A percentile compares a stretch with the other conserved stretches of the same genome.
phyloP scores from a whole-genome alignment of 2,329 filamentous ascomycete species.

The Sphaerulina vaccinii region DNA sequence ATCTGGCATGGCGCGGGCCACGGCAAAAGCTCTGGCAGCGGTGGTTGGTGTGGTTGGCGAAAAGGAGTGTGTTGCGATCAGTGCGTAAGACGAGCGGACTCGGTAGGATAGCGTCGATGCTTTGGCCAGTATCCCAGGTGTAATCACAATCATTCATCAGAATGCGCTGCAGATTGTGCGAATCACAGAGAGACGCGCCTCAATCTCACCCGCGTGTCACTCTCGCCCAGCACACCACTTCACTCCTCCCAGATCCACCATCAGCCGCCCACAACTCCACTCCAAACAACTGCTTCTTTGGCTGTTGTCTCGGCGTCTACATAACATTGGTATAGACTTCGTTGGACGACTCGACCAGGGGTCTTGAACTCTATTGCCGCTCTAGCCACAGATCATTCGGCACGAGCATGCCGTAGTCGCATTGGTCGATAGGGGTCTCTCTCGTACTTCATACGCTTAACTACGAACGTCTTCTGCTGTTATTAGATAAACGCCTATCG shows the following conservation, averaged over 20 bases:
- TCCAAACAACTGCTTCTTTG: too few species aligned
- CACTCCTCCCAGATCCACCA: neutral
- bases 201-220: neutral
- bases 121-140: too few species aligned
- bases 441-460: neutral
- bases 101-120: neutral
- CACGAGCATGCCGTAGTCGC: too few species aligned
- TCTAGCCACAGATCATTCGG: neutral
- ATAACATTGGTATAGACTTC: neutral
- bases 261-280: neutral
- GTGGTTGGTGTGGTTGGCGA: conserved; percentile 13
- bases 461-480: neutral
- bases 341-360: neutral
- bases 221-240: neutral
- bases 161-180: neutral
- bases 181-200: neutral
- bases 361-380: neutral
- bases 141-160: neutral
- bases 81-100: neutral
- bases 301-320: neutral
- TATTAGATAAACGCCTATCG: neutral
- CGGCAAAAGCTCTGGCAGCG: conserved; percentile 2
- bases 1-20: conserved; percentile 7
- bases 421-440: neutral
- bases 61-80: conserved; percentile 6